These are phyloP conservation scores for Friedmanniomyces simplex DNA, from an alignment of 495 filamentous ascomycete genomes.

Conservation along the genomic window DNA sequence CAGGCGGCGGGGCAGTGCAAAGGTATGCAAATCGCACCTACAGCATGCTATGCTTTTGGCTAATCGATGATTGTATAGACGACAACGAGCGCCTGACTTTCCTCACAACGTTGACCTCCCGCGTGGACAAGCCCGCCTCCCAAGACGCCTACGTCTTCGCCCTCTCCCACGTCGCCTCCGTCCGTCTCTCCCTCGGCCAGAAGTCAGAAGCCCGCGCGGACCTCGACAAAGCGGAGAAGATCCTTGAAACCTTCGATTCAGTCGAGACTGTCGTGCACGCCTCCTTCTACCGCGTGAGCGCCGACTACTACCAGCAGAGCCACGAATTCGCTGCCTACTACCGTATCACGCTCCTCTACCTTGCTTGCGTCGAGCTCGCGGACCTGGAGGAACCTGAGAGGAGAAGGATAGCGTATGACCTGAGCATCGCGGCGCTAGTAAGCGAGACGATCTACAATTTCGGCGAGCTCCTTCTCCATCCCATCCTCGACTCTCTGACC, in stretches of 20 bases:
- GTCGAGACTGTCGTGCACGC: conserved; percentile 96
- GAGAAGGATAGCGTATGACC: conserved; percentile 75
- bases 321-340: conserved; percentile 91
- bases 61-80: conserved; percentile 41
- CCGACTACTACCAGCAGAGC: conserved; percentile 89
- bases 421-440: conserved; percentile 82
- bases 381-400: conserved; percentile 62
- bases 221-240: conserved; percentile 74
- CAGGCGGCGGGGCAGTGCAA: conserved; percentile 76
- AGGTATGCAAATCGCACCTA: conserved; percentile 40
- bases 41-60: neutral
- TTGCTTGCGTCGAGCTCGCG: conserved; percentile 83
- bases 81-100: conserved; percentile 79
- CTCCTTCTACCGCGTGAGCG: conserved; percentile 90
- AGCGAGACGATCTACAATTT: conserved; percentile 98
- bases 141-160: conserved; percentile 97
- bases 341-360: conserved; percentile 93
- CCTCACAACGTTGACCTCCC: conserved; percentile 69
- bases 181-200: conserved; percentile 68
- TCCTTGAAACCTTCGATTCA: conserved; percentile 83
- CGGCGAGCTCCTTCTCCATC: conserved; percentile 94
- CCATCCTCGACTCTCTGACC: conserved; percentile 76
- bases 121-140: conserved; percentile 82
- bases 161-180: conserved; percentile 76
- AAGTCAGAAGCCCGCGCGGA: conserved; percentile 69